Evolutionary conservation across 163 green algal species (phyloP), one percentile per base, ranked within the genome.

Genomic region (Scenedesmus sp.): DNA sequence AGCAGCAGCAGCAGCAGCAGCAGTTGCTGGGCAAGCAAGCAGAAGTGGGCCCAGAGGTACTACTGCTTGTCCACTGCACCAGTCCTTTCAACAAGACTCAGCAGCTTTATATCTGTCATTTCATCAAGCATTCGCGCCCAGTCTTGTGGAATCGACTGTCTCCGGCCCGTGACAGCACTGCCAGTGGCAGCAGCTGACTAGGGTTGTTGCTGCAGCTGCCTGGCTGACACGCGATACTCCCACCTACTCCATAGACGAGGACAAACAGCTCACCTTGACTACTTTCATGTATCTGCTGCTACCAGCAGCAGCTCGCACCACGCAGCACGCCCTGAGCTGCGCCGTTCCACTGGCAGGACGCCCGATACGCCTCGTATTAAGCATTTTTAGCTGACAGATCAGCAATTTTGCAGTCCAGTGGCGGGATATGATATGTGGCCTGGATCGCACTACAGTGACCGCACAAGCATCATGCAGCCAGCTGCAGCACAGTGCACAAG

Each of bases 1-100:
- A n/a, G 59, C 55, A 74, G 82, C 82, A 87, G 82, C 82, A 85
- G 77, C 77, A 85, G 0, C 46, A 60, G 77, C 77, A 62, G 12
- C 34, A 9, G 70, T 46, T 46, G 18, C 18, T 83, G 26, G 10
- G 16, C 73, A 54, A 20, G 16, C 67, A 79, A n/a, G 16, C 67
- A 79, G 67, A n/a, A n/a, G 67, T 26, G 12, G 5, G 67, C 9
- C 67, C 67, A 79, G 20, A 6, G 67, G 5, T 79, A 6, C 20
- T 9, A 79, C 7, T 79, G 67, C 13, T 46, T 26, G 10, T 26
- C 34, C 34, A 46, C 34, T 46, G 34, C 34, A 46, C 34, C 34
- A 46, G 34, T 46, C 34, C 34, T 46, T 46, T 46, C 34, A 46
- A 46, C 34, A 46, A 46, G 34, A 46, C 34, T 46, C 34, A 54